Percentiles rank a stretch among this genome's conserved stretches.
Evolutionary conservation across 2,329 filamentous ascomycete genomes (phyloP).

Genomic region (Nigrospora sphaerica): DNA sequence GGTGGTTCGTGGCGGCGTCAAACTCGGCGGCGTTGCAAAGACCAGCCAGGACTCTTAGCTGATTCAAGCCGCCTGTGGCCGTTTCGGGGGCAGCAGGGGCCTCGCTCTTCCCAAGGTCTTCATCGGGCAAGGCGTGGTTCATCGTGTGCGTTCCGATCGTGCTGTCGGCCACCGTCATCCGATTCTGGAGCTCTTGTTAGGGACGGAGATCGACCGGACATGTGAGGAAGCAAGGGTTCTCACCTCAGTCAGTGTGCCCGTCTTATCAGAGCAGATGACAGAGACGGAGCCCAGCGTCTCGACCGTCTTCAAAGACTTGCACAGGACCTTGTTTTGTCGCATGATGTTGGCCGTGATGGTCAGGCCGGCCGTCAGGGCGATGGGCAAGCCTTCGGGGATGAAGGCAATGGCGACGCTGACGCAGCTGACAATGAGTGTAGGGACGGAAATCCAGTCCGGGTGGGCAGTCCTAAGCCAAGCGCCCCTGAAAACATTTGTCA

Average conservation of each 20-base stretch:
- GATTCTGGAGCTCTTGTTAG: background rate
- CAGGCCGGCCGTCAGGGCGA: constrained; percentile 1
- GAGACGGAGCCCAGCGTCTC: constrained; percentile 2
- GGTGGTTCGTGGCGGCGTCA: constrained; percentile 26
- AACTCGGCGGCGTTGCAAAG: constrained; percentile 37
- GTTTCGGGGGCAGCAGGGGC: background rate
- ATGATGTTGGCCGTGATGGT: constrained; percentile 1
- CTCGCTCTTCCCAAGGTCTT: constrained; percentile 14
- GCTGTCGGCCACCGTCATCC: constrained; percentile 1
- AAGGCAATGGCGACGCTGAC: constrained; percentile 1
- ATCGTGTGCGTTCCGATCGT: constrained; percentile 1
- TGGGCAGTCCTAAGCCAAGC: constrained; percentile 61
- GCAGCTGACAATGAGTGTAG: constrained; percentile 1
- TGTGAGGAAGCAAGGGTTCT: constrained; percentile 28
- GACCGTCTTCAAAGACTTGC: constrained; percentile 1
- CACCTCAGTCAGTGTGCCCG: constrained; percentile 40
- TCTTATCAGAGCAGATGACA: constrained; percentile 1
- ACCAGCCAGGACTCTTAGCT: constrained; percentile 13
- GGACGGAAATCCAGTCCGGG: constrained; percentile 60
- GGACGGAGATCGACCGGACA: no score
- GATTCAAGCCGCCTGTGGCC: background rate
- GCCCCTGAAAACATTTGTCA: constrained; percentile 37
- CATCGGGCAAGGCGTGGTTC: constrained; percentile 8
- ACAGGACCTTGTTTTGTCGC: constrained; percentile 1
- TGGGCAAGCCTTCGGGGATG: constrained; percentile 1